Evolutionary conservation across 139 green algal genomes (phyloP).

Genomic region (Spirogloea muscicola): DNA sequence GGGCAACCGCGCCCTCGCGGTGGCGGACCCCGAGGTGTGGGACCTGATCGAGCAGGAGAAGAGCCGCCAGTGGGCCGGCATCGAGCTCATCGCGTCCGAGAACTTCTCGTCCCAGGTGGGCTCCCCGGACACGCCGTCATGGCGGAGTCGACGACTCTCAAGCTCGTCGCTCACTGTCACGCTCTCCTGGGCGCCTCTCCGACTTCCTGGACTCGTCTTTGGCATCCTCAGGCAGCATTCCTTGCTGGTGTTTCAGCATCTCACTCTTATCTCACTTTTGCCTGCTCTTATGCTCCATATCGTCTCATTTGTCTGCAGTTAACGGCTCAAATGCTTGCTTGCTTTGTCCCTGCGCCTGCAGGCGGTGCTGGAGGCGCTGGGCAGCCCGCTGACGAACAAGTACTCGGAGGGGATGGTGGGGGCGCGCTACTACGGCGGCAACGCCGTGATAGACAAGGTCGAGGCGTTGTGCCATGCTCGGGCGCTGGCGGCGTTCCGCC

Average conservation of each 20-base stretch:
- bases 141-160: no score
- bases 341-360: no score
- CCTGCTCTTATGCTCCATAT: no score
- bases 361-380: conserved; percentile 90
- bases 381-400: conserved; percentile 95
- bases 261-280: no score
- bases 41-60: conserved; percentile 91
- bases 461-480: conserved; percentile 71
- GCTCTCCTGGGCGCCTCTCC: no score
- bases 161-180: no score
- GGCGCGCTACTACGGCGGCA: conserved; percentile 95
- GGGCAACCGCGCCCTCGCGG: conserved; percentile 56
- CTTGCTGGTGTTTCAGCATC: no score
- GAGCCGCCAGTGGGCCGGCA: conserved; percentile 82
- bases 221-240: no score
- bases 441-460: conserved; percentile 70
- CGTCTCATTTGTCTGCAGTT: no score
- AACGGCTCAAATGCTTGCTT: no score
- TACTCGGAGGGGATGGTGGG: conserved; percentile 93
- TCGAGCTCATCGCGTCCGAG: conserved; percentile 96
- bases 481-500: conserved; percentile 68
- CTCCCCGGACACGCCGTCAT: no score
- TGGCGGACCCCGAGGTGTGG: conserved; percentile 85
- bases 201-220: no score
- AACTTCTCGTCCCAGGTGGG: conserved; percentile 97